A percentile compares a stretch with the other conserved stretches of the same genome.
Evolutionary conservation across 805 yeast genomes (phyloP).

Genomic region (Torulaspora indica): DNA sequence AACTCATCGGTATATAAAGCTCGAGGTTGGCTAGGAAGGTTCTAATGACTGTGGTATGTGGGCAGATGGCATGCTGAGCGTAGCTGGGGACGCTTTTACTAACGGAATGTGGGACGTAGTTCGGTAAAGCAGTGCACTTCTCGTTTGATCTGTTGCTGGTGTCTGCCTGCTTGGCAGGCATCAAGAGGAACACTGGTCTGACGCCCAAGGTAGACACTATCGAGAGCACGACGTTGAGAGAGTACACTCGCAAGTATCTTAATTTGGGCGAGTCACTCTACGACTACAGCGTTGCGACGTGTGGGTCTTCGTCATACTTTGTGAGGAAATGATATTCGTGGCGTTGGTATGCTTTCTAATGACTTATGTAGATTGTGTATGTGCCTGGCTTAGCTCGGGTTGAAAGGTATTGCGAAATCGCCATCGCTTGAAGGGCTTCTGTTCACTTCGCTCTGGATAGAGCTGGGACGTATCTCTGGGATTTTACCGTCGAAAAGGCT

Average conservation of each 20-base stretch:
- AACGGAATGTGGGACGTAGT: constrained; percentile 21
- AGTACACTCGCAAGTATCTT: constrained; percentile 61
- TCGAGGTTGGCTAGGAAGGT: background rate
- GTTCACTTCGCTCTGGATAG: background rate
- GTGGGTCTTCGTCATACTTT: constrained; percentile 72
- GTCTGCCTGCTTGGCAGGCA: constrained; percentile 67
- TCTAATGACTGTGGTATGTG: constrained; percentile 1
- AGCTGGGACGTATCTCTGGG: constrained; percentile 3
- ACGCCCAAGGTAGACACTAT: constrained; percentile 50
- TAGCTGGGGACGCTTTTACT: no score
- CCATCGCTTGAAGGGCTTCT: constrained; percentile 3
- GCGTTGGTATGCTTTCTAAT: background rate
- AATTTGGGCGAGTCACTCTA: constrained; percentile 80
- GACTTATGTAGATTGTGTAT: constrained; percentile 2
- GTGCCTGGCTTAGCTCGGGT: constrained; percentile 14
- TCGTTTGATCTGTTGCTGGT: constrained; percentile 56
- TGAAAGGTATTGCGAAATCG: constrained; percentile 15
- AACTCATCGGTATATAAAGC: background rate
- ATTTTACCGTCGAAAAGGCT: constrained; percentile 14
- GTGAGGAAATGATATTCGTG: constrained; percentile 46
- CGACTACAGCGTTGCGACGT: constrained; percentile 64
- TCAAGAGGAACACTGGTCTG: constrained; percentile 67
- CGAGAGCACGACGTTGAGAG: constrained; percentile 44
- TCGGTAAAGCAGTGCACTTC: constrained; percentile 54
- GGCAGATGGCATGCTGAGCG: no score